Conservation (phyloP, 306 rosid genomes). For the Calophaca sinica region DNA sequence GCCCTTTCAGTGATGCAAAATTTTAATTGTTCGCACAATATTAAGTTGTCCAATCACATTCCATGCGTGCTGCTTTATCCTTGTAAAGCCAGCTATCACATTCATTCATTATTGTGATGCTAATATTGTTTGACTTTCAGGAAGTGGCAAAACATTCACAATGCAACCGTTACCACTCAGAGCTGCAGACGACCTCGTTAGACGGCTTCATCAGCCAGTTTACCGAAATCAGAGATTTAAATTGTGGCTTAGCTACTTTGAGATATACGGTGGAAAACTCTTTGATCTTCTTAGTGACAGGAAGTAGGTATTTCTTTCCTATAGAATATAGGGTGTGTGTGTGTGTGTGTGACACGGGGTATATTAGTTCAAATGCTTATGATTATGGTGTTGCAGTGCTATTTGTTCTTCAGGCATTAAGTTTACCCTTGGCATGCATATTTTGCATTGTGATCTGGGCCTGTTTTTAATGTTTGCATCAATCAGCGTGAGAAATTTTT, state of each 20-base stretch:
- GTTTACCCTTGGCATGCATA: constrained; percentile 13
- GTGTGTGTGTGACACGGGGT: not conserved
- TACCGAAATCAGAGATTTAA: constrained; percentile 91
- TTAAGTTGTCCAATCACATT: constrained; percentile 31
- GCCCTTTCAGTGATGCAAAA: constrained; percentile 14
- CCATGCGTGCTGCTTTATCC: constrained; percentile 19
- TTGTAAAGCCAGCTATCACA: constrained; percentile 12
- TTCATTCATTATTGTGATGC: constrained; percentile 41
- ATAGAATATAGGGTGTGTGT: not conserved
- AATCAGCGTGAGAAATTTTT: constrained; percentile 12
- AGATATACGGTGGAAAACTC: constrained; percentile 96
- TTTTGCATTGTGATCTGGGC: too few species aligned
- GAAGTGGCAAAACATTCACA: constrained; percentile 96
- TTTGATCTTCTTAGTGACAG: constrained; percentile 96
- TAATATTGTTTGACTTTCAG: constrained; percentile 57
- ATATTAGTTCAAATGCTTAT: constrained; percentile 4
- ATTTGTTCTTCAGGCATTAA: constrained; percentile 5
- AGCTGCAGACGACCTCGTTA: constrained; percentile 89
- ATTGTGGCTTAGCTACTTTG: constrained; percentile 99
- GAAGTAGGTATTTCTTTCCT: constrained; percentile 65
- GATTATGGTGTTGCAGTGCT: not conserved
- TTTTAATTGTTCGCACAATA: constrained; percentile 31
- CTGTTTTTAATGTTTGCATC: constrained; percentile 16
- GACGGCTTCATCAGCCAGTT: constrained; percentile 80
- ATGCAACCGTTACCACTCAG: constrained; percentile 98